Evolutionary conservation across 1,284 basidiomycete genomes (phyloP).

Genomic region (Melampsora americana): DNA sequence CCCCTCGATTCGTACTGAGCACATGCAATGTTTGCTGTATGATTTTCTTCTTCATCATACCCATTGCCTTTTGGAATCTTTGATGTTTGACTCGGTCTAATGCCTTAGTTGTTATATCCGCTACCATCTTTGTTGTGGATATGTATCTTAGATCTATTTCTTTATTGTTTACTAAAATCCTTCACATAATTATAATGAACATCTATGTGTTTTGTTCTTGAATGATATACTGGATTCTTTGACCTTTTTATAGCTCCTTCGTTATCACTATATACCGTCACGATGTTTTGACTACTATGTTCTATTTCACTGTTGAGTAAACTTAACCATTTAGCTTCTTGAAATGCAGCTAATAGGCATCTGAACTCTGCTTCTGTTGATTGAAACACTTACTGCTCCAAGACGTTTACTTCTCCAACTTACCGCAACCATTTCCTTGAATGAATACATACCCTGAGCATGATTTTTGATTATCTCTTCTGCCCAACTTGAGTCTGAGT

Average conservation of each 20-base stretch:
- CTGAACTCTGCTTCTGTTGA: constrained; percentile 33
- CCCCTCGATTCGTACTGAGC: background rate
- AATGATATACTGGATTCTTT: constrained; percentile 34
- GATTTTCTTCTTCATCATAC: background rate
- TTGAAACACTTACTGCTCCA: constrained; percentile 20
- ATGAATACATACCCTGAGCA: background rate
- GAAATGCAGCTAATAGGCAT: constrained; percentile 9
- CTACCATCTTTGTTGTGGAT: constrained; percentile 24
- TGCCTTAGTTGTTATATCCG: constrained; percentile 33
- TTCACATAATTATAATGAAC: constrained; percentile 23
- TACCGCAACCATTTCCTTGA: background rate
- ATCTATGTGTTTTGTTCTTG: constrained; percentile 35
- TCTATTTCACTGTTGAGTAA: background rate
- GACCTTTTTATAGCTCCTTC: constrained; percentile 21
- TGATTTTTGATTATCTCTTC: constrained; percentile 9
- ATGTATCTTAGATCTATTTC: constrained; percentile 16
- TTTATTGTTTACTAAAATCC: constrained; percentile 29
- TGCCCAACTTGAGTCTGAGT: constrained; percentile 32
- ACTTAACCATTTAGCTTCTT: constrained; percentile 19
- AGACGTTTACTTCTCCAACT: constrained; percentile 24
- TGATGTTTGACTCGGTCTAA: constrained; percentile 36
- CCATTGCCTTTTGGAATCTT: constrained; percentile 23
- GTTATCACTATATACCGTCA: constrained; percentile 12
- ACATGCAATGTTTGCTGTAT: background rate
- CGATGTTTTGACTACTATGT: background rate